Evolutionary conservation across 148 eudicot species (phyloP), one percentile per base, ranked within the genome.

Genomic region (Chenopodium album): DNA sequence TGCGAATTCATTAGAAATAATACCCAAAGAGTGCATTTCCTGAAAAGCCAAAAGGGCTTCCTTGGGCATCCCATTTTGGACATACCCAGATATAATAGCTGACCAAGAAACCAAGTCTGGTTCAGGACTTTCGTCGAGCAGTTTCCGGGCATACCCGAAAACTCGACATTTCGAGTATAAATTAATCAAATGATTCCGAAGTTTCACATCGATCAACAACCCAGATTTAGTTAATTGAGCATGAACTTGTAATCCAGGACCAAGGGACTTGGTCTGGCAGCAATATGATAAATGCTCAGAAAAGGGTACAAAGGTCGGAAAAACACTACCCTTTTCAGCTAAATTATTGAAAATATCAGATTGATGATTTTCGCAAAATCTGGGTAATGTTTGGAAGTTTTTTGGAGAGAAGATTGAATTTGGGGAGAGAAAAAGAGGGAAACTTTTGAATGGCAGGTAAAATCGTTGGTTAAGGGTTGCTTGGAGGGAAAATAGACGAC

Each of bases 71-170:
- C 91, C 92, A 89, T 91, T 87, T 65, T 89, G 88, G 47, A 79
- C 87, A 87, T 87, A 92, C 82, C 96, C 96, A 76, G 97, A 92
- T 79, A 92, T 82, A 82, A 92, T 81, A 82, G 94, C 89, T 17
- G 97, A 92, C 97, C 97, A 92, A 82, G 94, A 84, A 47, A 92
- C 90, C 90, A 91, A 90, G 72, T 91, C 91, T 65, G 90, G 89
- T 82, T 90, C 90, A 72, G 90, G 85, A 86, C 86, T 89, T 91
- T 91, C 97, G 2, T 91, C 94, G 73, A 92, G 82, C 90, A 92
- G 76, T 63, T 89, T 89, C 31, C 89, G 90, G 66, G 97, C 94
- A 88, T 84, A 79, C 54, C 79, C 77, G 65, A 90, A 91, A 83
- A 74, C 56, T 31, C 85, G 77, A 84, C 92, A 88, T 81, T 89